Conservation (phyloP, 306 rosid species). For the Gastrolobium villosum region DNA sequence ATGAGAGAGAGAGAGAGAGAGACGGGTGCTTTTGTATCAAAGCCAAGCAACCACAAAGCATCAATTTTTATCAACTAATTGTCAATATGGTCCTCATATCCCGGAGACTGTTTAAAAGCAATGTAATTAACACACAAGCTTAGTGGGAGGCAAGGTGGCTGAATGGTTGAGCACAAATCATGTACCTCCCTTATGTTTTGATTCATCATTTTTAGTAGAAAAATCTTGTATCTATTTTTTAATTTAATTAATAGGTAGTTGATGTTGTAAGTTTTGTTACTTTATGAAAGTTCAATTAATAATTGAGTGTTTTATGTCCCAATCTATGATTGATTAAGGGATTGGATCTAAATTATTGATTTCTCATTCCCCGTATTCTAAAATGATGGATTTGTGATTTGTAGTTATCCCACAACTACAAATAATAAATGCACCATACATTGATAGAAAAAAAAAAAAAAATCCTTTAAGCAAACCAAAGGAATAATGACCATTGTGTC, state of each 20-base stretch:
- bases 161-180: slow-evolving; percentile 23
- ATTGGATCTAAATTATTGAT: slow-evolving; percentile 33
- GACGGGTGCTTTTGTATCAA: slow-evolving; percentile 44
- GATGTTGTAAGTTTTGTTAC: slow-evolving; percentile 45
- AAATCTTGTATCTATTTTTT: slow-evolving; percentile 5
- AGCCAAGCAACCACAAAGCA: slow-evolving; percentile 40
- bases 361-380: background rate
- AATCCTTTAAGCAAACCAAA: background rate
- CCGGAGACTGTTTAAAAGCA: slow-evolving; percentile 49
- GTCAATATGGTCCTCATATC: slow-evolving; percentile 41
- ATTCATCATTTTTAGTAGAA: slow-evolving; percentile 2
- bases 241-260: slow-evolving; percentile 14
- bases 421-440: slow-evolving; percentile 27
- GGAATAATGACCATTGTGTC: too few species aligned
- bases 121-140: slow-evolving; percentile 48
- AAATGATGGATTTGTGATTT: slow-evolving; percentile 35
- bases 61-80: slow-evolving; percentile 36
- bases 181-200: slow-evolving; percentile 42
- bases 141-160: slow-evolving; percentile 50
- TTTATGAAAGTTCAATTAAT: slow-evolving; percentile 20
- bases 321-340: slow-evolving; percentile 17
- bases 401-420: background rate
- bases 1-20: slow-evolving; percentile 23
- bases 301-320: slow-evolving; percentile 41
- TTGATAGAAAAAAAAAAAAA: slow-evolving; percentile 2